phyloP scores from a whole-genome alignment of 2,329 filamentous ascomycete species.

The Talaromyces piceae region DNA sequence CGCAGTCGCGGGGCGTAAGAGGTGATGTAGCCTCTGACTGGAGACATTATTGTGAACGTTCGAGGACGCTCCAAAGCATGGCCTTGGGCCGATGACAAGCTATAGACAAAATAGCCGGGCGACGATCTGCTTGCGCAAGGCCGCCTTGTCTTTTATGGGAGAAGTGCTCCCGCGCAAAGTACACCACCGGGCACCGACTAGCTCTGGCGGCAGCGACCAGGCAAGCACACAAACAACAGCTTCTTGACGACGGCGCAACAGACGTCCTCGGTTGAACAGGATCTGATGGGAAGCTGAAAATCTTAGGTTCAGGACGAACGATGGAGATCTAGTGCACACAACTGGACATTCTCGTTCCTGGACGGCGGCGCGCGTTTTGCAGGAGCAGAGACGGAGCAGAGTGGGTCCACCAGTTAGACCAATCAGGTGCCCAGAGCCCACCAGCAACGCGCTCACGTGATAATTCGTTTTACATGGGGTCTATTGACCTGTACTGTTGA shows the following conservation, averaged over 20 bases:
- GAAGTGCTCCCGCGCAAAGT: background rate
- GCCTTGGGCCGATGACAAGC: constrained; percentile 19
- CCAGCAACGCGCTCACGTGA: background rate
- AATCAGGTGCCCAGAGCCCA: background rate
- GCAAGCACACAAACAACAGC: background rate
- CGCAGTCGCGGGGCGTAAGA: constrained; percentile 87
- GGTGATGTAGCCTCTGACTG: constrained; percentile 80
- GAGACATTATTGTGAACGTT: constrained; percentile 42
- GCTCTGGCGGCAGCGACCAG: background rate
- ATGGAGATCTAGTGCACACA: background rate
- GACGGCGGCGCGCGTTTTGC: background rate
- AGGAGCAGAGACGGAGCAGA: background rate
- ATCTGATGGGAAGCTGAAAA: background rate
- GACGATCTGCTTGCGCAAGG: background rate
- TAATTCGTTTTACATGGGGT: too few species aligned
- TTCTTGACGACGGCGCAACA: background rate
- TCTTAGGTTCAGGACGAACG: background rate
- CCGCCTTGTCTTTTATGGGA: background rate
- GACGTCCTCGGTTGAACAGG: background rate
- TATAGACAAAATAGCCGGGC: background rate
- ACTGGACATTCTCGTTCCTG: background rate
- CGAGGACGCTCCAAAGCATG: constrained; percentile 27
- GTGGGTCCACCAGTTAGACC: background rate
- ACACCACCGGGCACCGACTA: background rate
- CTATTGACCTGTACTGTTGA: too few species aligned